Percentiles rank a stretch among this genome's conserved stretches.
Conservation (phyloP, 331 rosid species). For the Quercus phellos region DNA sequence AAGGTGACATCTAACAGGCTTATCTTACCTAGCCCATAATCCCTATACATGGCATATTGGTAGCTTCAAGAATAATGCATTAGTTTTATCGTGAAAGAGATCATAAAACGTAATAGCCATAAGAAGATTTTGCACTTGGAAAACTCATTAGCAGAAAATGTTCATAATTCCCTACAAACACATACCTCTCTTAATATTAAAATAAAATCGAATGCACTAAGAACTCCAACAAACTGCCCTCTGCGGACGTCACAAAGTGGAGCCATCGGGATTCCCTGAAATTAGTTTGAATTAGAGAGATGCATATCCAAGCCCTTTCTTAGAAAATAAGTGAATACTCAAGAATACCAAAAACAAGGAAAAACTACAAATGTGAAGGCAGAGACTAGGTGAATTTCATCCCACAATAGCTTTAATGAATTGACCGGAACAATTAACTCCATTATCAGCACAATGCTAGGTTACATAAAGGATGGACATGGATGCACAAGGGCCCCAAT, state of each 20-base stretch:
- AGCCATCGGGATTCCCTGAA: slow-evolving; percentile 88
- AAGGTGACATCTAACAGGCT: background rate
- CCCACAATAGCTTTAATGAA: background rate
- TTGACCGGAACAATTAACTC: background rate
- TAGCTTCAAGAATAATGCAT: background rate
- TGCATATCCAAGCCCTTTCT: slow-evolving; percentile 20
- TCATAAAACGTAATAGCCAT: background rate
- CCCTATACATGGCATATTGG: background rate
- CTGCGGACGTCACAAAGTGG: slow-evolving; percentile 91
- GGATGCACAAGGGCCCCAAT: background rate
- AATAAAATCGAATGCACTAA: slow-evolving; percentile 88
- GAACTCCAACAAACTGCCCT: slow-evolving; percentile 93
- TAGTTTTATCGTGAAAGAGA: background rate
- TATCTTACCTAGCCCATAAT: background rate
- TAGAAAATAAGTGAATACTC: slow-evolving; percentile 13
- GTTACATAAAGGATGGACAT: background rate
- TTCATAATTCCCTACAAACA: slow-evolving; percentile 17
- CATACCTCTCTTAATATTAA: slow-evolving; percentile 92
- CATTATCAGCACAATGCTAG: background rate
- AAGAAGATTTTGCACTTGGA: slow-evolving; percentile 14
- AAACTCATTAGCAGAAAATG: slow-evolving; percentile 16
- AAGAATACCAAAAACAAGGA: slow-evolving; percentile 6
- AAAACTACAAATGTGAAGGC: slow-evolving; percentile 1
- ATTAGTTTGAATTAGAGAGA: slow-evolving; percentile 28
- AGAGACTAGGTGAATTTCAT: slow-evolving; percentile 10